Percentiles rank a stretch among this genome's conserved stretches.
Evolutionary conservation across 2,329 filamentous ascomycete genomes (phyloP).

Genomic region (Hypoxylon sp.): DNA sequence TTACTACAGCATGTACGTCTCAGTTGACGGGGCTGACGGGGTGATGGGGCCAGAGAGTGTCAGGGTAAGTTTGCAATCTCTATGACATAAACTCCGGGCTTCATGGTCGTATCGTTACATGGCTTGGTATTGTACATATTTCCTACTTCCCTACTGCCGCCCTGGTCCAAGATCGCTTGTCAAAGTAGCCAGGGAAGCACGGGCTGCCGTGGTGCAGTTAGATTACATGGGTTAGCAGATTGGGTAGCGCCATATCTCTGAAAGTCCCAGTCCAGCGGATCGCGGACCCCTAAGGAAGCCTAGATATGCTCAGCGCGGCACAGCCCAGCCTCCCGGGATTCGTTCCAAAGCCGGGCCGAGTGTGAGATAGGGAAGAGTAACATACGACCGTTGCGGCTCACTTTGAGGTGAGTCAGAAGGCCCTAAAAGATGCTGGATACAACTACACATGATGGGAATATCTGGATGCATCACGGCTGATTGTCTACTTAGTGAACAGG

Average conservation of each 20-base stretch:
- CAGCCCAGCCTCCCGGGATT: neutral
- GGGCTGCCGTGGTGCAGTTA: neutral
- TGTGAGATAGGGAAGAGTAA: neutral
- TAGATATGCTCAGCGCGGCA: neutral
- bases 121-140: too few relatives aligned
- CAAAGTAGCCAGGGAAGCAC: too few relatives aligned
- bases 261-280: neutral
- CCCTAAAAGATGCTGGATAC: too few relatives aligned
- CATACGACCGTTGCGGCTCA: constrained; percentile 2
- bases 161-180: neutral
- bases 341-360: neutral
- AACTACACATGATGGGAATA: neutral
- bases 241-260: neutral
- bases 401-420: too few relatives aligned
- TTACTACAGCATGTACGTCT: neutral
- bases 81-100: neutral
- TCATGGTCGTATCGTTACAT: neutral
- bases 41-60: too few relatives aligned
- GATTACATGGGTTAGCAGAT: neutral
- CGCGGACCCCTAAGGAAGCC: neutral
- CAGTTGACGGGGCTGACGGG: neutral
- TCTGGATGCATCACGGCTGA: neutral
- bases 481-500: neutral
- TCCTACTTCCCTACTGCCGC: neutral
- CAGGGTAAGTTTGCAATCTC: neutral